These are phyloP conservation scores for Bacterosira constricta DNA, from an alignment of 108 stramenopile species.

Conservation along the genomic window DNA sequence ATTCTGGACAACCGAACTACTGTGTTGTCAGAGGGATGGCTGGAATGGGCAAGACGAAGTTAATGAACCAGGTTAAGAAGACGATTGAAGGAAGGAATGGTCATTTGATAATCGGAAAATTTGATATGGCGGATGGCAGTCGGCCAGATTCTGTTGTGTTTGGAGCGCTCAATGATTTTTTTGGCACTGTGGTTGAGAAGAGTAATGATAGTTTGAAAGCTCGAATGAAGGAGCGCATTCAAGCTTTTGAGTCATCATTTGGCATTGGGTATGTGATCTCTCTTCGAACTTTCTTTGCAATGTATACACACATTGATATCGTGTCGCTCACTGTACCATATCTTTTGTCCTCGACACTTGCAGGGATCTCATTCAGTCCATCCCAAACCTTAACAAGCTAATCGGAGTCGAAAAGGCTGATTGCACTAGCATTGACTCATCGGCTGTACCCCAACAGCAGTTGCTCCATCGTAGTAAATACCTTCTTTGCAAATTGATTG, in stretches of 20 bases:
- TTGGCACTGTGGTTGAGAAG: neutral
- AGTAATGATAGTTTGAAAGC: neutral
- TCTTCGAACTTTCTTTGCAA: too few relatives aligned
- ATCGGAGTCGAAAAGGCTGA: neutral
- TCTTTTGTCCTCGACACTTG: too few relatives aligned
- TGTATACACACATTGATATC: too few relatives aligned
- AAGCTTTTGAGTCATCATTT: constrained; percentile 7
- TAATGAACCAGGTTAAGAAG: constrained; percentile 2
- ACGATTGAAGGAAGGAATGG: neutral
- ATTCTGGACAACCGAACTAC: neutral
- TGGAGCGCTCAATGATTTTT: constrained; percentile 8
- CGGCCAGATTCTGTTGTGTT: constrained; percentile 5
- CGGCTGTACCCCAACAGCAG: neutral
- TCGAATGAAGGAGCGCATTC: constrained; percentile 3
- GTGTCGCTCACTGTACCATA: too few relatives aligned
- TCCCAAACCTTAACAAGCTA: neutral
- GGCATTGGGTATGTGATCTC: neutral
- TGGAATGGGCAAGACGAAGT: constrained; percentile 4
- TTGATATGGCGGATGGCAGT: neutral
- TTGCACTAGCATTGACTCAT: neutral
- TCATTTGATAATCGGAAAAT: constrained; percentile 12
- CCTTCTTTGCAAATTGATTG: constrained; percentile 14
- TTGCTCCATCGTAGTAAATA: too few relatives aligned
- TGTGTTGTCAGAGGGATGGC: constrained; percentile 6
- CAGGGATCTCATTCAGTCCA: constrained; percentile 8